These are phyloP conservation scores for Magnusiomyces tetraspermus DNA, from an alignment of 1,139 yeast genomes.

Conservation along the genomic window DNA sequence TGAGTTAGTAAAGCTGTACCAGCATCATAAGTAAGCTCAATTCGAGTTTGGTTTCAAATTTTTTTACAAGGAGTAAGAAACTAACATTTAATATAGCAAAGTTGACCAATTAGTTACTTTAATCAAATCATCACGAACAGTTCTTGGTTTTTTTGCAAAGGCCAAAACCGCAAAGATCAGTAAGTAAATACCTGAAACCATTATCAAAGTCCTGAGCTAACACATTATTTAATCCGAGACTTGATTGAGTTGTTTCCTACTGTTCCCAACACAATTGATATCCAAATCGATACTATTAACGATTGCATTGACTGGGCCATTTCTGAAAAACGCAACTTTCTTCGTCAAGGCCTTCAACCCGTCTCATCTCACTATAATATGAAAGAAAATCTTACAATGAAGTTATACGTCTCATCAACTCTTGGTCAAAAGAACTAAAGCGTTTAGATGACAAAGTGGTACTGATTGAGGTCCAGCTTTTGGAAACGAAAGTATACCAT, in stretches of 20 bases:
- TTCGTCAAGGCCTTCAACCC: constrained; percentile 79
- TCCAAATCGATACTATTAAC: constrained; percentile 65
- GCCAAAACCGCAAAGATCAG: constrained; percentile 88
- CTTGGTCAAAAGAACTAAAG: constrained; percentile 74
- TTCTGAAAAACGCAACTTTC: constrained; percentile 71
- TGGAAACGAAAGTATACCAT: constrained; percentile 85
- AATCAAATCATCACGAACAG: constrained; percentile 58
- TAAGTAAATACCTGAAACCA: no score
- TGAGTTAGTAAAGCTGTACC: constrained; percentile 31
- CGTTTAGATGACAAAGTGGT: constrained; percentile 92
- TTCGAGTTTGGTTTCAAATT: background rate
- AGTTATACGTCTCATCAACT: constrained; percentile 62
- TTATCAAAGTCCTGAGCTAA: no score
- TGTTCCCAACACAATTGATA: constrained; percentile 57
- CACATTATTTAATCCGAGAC: constrained; percentile 42
- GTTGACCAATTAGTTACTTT: constrained; percentile 48
- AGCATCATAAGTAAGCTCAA: constrained; percentile 21
- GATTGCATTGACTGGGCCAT: constrained; percentile 86
- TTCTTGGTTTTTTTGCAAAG: constrained; percentile 72
- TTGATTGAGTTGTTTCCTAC: constrained; percentile 70
- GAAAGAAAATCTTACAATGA: constrained; percentile 55
- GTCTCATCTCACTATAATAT: constrained; percentile 68
- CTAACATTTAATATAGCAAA: constrained; percentile 23
- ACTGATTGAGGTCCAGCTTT: constrained; percentile 86
- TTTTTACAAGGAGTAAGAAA: background rate